Base-by-base conservation (phyloP, 1,284 basidiomycete genomes). In the Bondarzewia mesenterica region DNA sequence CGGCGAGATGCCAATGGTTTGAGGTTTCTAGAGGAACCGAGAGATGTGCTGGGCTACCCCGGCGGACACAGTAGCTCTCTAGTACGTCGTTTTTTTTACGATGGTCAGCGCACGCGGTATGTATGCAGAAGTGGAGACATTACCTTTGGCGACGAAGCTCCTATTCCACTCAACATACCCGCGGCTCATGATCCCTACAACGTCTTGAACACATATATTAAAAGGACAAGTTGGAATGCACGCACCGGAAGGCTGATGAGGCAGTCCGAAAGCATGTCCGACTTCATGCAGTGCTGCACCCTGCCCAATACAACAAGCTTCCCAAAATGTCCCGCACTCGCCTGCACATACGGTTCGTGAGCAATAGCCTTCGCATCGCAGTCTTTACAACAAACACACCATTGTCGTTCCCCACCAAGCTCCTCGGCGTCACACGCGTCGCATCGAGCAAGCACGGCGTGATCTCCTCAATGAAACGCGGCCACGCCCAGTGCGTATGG, bases 141-240 rank as follows among this genome's bases (percentile, higher is more conserved):
- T 18, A 36, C 43, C 43, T 21, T 36, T 32, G 32, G 43, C 43
- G 21, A 44, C 43, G 7, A 44, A 44, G 29, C 27, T 35, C n/a
- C 43, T 29, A 29, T 44, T 44, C 43, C 43, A 44, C 16, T 44
- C 43, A 15, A 44, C 29, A 23, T 44, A 44, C n/a, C 43, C 43
- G 20, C 43, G 43, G 18, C 32, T 23, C 43, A 44, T 44, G 2
- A 44, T 44, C 2, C 43, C 43, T 43, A 32, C n/a, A n/a, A n/a
- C n/a, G n/a, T n/a, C n/a, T n/a, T n/a, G n/a, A n/a, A n/a, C n/a
- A n/a, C n/a, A n/a, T n/a, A n/a, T n/a, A n/a, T n/a, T n/a, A n/a
- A n/a, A n/a, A n/a, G n/a, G n/a, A n/a, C n/a, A n/a, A n/a, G n/a
- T n/a, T n/a, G n/a, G n/a, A n/a, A n/a, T n/a, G n/a, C n/a, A n/a